Evolutionary conservation across 140 eudicot species (phyloP).

Genomic region (Bidens hawaiensis): DNA sequence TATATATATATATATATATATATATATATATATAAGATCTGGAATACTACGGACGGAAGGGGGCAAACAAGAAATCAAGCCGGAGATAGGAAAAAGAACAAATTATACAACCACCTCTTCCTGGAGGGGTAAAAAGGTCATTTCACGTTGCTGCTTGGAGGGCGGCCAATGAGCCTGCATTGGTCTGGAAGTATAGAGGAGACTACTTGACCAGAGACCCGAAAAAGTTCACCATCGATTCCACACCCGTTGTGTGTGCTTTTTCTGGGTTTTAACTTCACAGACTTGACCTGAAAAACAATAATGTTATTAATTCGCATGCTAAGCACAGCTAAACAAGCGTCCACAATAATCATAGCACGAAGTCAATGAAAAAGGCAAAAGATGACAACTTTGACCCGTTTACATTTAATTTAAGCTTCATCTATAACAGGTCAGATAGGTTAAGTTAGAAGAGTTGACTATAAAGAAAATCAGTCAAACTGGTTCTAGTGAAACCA

Average conservation of each 20-base stretch:
- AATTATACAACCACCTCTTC: conserved; percentile 36
- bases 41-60: conserved; percentile 11
- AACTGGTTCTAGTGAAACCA: no score
- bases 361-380: no score
- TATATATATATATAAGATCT: conserved; percentile 18
- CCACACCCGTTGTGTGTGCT: conserved; percentile 85
- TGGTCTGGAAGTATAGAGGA: conserved; percentile 87
- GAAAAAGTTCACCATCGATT: conserved; percentile 92
- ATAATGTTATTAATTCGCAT: not conserved
- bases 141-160: conserved; percentile 41
- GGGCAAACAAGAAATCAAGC: conserved; percentile 17
- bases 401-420: not conserved
- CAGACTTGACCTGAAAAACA: conserved; percentile 76
- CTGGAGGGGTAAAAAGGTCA: conserved; percentile 26
- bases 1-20: no score
- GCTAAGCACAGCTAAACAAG: no score
- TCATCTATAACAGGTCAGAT: not conserved
- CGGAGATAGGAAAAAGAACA: conserved; percentile 10
- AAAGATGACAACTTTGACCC: not conserved
- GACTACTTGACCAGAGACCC: conserved; percentile 69
- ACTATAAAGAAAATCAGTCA: no score
- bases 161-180: conserved; percentile 88
- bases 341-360: no score
- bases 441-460: not conserved
- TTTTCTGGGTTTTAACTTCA: conserved; percentile 84